Percentiles rank a stretch among this genome's conserved stretches.
Conservation (phyloP, 306 rosid species). For the Potentilla sterilis region DNA sequence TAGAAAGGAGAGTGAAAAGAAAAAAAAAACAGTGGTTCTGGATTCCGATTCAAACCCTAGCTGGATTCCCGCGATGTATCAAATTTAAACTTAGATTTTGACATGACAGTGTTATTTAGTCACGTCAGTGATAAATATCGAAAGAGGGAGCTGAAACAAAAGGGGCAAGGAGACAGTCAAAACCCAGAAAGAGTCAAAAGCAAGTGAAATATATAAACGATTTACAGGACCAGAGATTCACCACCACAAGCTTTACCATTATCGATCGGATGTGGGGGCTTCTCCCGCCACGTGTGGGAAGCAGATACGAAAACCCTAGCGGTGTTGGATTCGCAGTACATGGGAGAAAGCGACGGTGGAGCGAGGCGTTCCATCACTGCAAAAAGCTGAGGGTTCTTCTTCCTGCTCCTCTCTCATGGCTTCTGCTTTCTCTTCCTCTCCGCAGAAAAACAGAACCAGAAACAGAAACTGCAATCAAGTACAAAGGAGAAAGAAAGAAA, state of each 20-base stretch:
- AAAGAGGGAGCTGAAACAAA: not conserved
- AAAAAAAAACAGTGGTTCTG: not conserved
- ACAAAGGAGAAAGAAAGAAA: not conserved
- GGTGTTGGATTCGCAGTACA: constrained; percentile 3
- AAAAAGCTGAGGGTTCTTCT: not conserved
- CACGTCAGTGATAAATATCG: not conserved
- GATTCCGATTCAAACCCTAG: not conserved
- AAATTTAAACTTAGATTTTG: not conserved
- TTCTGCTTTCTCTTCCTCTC: not conserved
- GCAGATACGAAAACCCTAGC: not conserved
- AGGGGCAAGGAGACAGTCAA: not conserved
- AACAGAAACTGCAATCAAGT: not conserved
- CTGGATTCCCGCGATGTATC: not conserved
- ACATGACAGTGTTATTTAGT: not conserved
- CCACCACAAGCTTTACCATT: not conserved
- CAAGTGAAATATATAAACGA: not conserved
- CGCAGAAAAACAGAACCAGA: not conserved
- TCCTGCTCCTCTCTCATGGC: not conserved
- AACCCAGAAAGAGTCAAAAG: constrained; percentile 8
- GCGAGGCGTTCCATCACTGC: not conserved
- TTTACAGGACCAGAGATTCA: not conserved
- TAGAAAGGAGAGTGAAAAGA: too few relatives aligned
- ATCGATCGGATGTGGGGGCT: not conserved
- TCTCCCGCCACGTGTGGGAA: not conserved
- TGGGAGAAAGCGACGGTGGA: not conserved